A percentile compares a stretch with the other conserved stretches of the same genome.
Evolutionary conservation across 495 filamentous ascomycete species (phyloP).

Genomic region (Penicillium longicatenatum): DNA sequence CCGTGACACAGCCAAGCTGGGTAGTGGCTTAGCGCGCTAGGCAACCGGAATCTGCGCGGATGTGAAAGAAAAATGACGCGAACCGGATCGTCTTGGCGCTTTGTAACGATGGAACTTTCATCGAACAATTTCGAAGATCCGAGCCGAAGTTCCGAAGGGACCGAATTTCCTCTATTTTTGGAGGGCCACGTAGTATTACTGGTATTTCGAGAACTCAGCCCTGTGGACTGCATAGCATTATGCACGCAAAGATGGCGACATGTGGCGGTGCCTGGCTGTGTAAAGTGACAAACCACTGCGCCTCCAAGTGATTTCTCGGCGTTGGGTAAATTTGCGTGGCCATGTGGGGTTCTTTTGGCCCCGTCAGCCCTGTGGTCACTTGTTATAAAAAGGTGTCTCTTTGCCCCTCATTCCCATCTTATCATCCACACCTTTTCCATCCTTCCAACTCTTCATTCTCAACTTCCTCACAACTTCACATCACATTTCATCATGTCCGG

Average conservation of each 20-base stretch:
- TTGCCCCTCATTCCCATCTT: constrained; percentile 18
- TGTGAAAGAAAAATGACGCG: background rate
- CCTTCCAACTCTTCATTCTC: constrained; percentile 4
- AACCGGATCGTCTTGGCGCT: constrained; percentile 1
- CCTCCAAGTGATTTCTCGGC: constrained; percentile 9
- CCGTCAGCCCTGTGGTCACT: constrained; percentile 32
- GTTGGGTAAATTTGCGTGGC: constrained; percentile 20
- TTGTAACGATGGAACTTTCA: constrained; percentile 1
- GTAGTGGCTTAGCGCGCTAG: constrained; percentile 7
- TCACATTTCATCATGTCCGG: constrained; percentile 38
- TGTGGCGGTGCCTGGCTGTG: constrained; percentile 9
- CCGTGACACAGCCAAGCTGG: background rate
- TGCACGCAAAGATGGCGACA: background rate
- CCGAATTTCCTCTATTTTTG: background rate
- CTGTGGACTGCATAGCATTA: background rate
- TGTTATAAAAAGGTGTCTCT: constrained; percentile 30
- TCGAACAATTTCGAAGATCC: constrained; percentile 7
- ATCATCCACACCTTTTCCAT: constrained; percentile 6
- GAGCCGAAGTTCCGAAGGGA: background rate
- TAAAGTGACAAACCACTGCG: constrained; percentile 4
- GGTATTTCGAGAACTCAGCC: background rate
- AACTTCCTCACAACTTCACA: constrained; percentile 6
- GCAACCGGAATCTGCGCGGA: constrained; percentile 1
- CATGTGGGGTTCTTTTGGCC: constrained; percentile 24
- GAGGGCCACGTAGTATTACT: background rate